Base-by-base conservation (phyloP, 768 basidiomycete species). In the Auricularia cornea region DNA sequence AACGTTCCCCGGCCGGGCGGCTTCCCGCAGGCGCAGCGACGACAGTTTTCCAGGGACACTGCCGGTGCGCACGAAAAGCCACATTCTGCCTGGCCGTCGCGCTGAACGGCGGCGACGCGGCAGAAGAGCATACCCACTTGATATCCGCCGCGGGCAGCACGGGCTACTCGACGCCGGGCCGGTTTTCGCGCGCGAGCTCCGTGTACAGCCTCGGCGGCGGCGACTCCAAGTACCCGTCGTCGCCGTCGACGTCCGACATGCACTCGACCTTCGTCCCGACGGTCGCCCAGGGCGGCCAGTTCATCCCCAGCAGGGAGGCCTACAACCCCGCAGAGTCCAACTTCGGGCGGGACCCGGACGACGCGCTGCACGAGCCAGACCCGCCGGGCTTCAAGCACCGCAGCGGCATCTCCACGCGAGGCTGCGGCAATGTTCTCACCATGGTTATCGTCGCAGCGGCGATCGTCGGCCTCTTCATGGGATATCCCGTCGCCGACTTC, bases 331-430 rank as follows among this genome's bases (percentile, higher is more conserved):
- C 26, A 20, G 62, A 62, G n/a, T 41, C 33, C 54, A 54, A 62
- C 26, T 6, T 33, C 32, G 51, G 51, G 5, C 51, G 56, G 54
- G 93, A 95, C 71, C 80, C 90, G 20, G 94, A 97, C 77, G 95
- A 98, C 73, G 83, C 85, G 28, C 81, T 98, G 28, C 95, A 98
- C 73, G 90, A 92, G 77, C 92, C 86, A 52, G 90, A 92, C 77
- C 83, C 89, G 31, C 84, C 87, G 2, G 68, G 66, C 64, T 64
- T 32, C 48, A 62, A 62, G 30, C 62, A 79, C 11, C 82, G 94
- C 73, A 63, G 66, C 61, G 71, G 63, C 44, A 69, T 62, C 63
- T 69, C 11, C 68, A 75, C 60, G 71, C 76, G 77, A 61, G 96
- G 96, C 1, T 89, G 92, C 84, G 75, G 81, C 40, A 98, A 98